A percentile compares a stretch with the other conserved stretches of the same genome.
phyloP scores from a whole-genome alignment of 495 filamentous ascomycete genomes.

The Penicillium longicatenatum region DNA sequence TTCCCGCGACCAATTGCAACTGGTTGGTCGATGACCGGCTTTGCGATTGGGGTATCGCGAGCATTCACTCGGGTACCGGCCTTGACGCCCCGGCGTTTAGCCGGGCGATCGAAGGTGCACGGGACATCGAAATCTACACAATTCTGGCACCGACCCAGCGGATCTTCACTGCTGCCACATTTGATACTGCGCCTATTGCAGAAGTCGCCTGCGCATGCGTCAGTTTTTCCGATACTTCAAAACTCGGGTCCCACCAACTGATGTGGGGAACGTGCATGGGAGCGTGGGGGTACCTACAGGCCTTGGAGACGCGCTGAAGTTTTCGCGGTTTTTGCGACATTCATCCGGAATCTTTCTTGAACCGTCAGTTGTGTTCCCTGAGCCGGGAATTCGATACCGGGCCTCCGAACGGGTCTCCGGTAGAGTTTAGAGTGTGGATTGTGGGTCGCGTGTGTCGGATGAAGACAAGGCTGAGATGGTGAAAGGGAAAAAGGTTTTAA shows the following conservation, averaged over 20 bases:
- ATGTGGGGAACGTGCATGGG: constrained; percentile 19
- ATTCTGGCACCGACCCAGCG: constrained; percentile 32
- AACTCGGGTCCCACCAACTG: constrained; percentile 1
- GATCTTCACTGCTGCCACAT: constrained; percentile 27
- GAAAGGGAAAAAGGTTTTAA: constrained; percentile 19
- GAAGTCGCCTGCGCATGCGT: constrained; percentile 29
- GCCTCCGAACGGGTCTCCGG: not conserved
- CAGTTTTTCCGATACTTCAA: not conserved
- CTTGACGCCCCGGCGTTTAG: constrained; percentile 63
- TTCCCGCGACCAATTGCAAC: not conserved
- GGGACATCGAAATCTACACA: constrained; percentile 70
- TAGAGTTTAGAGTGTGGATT: not conserved
- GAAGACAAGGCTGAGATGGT: constrained; percentile 2
- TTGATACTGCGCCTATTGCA: constrained; percentile 37
- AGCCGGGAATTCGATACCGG: not conserved
- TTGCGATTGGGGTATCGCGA: constrained; percentile 14
- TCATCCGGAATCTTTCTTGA: constrained; percentile 15
- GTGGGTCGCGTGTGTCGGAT: constrained; percentile 12
- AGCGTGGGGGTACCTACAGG: constrained; percentile 24
- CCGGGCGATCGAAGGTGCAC: constrained; percentile 72
- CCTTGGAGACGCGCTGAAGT: constrained; percentile 36
- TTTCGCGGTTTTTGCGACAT: constrained; percentile 39
- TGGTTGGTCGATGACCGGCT: constrained; percentile 3
- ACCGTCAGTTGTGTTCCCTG: not conserved
- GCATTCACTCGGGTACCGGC: constrained; percentile 21